Conservation (phyloP, 2,329 filamentous ascomycete species). For the Nemania serpens region DNA sequence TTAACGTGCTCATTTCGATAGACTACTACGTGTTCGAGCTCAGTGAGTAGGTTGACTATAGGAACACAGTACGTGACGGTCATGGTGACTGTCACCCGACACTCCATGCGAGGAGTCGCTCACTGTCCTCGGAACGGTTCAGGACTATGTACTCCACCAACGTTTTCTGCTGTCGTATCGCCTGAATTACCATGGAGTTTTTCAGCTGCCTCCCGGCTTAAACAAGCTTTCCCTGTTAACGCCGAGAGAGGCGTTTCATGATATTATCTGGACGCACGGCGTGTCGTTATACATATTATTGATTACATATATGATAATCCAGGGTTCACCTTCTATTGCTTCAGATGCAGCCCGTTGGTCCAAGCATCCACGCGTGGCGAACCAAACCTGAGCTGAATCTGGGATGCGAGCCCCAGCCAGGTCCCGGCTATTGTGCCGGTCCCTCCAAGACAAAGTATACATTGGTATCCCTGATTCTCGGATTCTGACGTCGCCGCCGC, state of each 20-base stretch:
- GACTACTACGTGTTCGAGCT: too few species aligned
- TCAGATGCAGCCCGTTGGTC: not conserved
- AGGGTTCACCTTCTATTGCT: constrained; percentile 16
- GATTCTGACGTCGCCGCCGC: not conserved
- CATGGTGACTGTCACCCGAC: not conserved
- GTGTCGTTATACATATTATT: constrained; percentile 11
- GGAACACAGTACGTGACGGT: too few species aligned
- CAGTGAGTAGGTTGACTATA: too few species aligned
- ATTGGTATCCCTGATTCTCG: constrained; percentile 7
- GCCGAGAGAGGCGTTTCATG: not conserved
- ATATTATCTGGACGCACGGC: not conserved
- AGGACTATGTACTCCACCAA: not conserved
- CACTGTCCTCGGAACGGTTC: not conserved
- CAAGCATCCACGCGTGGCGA: constrained; percentile 21
- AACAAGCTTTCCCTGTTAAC: not conserved
- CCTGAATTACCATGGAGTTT: not conserved
- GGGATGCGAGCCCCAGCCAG: not conserved
- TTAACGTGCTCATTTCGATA: too few species aligned
- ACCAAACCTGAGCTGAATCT: constrained; percentile 23
- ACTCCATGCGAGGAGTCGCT: not conserved
- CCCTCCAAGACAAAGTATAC: constrained; percentile 13
- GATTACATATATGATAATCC: constrained; percentile 12
- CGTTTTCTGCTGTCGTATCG: not conserved
- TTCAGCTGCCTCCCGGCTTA: not conserved
- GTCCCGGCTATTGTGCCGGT: not conserved